phyloP scores from a whole-genome alignment of 2,329 filamentous ascomycete genomes.

The Aspergillus novofumigatus region DNA sequence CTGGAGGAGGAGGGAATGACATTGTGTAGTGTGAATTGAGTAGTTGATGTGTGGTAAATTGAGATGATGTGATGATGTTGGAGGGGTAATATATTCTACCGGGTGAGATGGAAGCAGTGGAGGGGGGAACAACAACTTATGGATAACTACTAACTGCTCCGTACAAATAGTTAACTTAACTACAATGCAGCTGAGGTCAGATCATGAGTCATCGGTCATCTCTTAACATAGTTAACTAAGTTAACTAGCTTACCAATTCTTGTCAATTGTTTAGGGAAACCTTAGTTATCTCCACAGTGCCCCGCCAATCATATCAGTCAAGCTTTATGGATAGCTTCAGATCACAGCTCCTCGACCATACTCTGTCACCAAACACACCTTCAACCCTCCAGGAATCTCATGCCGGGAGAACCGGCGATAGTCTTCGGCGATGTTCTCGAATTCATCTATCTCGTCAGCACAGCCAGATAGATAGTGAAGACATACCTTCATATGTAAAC shows the following conservation, averaged over 20 bases:
- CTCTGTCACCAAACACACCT: slow-evolving; percentile 25
- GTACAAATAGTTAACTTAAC: not conserved
- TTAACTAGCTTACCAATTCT: too few relatives aligned
- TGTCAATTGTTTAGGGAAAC: not conserved
- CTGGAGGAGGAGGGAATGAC: slow-evolving; percentile 31
- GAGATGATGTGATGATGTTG: not conserved
- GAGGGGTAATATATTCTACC: not conserved
- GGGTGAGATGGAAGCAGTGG: too few relatives aligned
- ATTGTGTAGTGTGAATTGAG: not conserved
- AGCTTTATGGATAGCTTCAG: not conserved
- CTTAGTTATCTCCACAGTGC: not conserved
- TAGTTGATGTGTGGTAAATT: slow-evolving; percentile 1
- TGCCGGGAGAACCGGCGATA: slow-evolving; percentile 22
- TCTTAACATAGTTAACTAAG: too few relatives aligned
- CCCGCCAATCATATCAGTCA: not conserved
- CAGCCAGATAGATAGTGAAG: too few relatives aligned
- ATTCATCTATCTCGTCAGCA: slow-evolving; percentile 13
- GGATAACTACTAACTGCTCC: too few relatives aligned
- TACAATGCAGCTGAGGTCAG: not conserved
- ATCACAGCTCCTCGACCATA: slow-evolving; percentile 27
- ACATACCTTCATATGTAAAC: slow-evolving; percentile 22
- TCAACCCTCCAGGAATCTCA: slow-evolving; percentile 26
- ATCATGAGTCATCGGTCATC: not conserved
- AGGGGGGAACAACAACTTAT: not conserved
- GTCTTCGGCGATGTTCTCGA: slow-evolving; percentile 26